A percentile compares a stretch with the other conserved stretches of the same genome.
Evolutionary conservation across 257 asterid genomes (phyloP).

Genomic region (Solanum phureja): DNA sequence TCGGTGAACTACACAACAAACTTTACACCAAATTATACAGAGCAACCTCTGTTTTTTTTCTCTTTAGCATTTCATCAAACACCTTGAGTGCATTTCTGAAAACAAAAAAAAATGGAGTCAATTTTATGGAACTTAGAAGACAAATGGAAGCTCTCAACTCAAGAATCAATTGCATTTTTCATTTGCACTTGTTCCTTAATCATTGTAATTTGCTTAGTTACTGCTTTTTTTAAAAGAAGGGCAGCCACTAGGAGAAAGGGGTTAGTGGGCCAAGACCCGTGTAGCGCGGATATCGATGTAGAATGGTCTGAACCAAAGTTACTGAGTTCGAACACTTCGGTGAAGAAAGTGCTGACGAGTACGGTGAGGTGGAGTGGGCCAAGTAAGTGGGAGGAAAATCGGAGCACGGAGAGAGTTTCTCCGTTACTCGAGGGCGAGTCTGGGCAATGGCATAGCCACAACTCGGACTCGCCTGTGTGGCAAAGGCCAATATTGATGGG

Average conservation of each 20-base stretch:
- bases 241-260: conserved; percentile 7
- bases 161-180: conserved; percentile 33
- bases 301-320: neutral
- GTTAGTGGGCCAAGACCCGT: conserved; percentile 27
- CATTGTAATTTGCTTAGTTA: conserved; percentile 14
- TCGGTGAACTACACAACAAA: neutral
- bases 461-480: conserved; percentile 67
- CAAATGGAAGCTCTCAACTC: conserved; percentile 47
- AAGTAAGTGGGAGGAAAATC: conserved; percentile 27
- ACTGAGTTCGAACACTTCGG: neutral
- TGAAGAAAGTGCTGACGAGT: conserved; percentile 20
- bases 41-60: neutral
- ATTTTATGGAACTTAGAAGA: conserved; percentile 67
- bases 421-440: conserved; percentile 15
- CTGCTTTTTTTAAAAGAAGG: conserved; percentile 5
- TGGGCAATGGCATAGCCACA: conserved; percentile 33
- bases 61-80: neutral
- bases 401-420: conserved; percentile 8
- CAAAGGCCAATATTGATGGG: conserved; percentile 86
- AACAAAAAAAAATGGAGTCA: conserved; percentile 30
- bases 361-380: conserved; percentile 54
- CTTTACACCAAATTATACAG: neutral
- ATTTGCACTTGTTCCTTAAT: conserved; percentile 31
- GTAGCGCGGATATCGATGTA: neutral
- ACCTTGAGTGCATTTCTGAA: neutral